Evolutionary conservation across 78 protist genomes (phyloP).

Genomic region (Dictyostelium brefeldianum): DNA sequence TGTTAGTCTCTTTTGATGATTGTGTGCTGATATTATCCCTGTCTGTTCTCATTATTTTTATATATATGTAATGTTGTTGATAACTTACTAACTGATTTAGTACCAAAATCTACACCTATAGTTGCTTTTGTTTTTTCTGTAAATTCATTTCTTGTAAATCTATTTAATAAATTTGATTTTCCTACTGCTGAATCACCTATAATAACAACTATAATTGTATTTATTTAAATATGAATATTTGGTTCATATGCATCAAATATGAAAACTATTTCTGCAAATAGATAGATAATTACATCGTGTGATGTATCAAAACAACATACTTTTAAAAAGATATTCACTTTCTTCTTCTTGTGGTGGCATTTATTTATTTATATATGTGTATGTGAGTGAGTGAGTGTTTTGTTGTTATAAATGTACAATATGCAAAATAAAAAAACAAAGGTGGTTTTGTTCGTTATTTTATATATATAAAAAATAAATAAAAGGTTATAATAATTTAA

Average conservation of each 20-base stretch:
- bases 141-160: slow-evolving; percentile 91
- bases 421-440: neutral
- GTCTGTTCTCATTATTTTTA: too few species aligned
- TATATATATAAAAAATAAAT: too few species aligned
- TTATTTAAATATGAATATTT: neutral
- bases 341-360: slow-evolving; percentile 35
- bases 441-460: too few species aligned
- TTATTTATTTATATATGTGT: neutral
- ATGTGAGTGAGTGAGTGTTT: neutral
- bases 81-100: slow-evolving; percentile 35
- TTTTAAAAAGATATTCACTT: slow-evolving; percentile 18
- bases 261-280: neutral
- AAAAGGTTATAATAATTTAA: too few species aligned
- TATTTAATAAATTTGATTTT: slow-evolving; percentile 87
- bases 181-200: slow-evolving; percentile 84
- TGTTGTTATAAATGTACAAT: neutral
- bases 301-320: neutral
- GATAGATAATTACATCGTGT: too few species aligned
- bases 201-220: slow-evolving; percentile 57
- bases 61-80: too few species aligned
- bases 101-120: slow-evolving; percentile 96
- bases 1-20: too few species aligned
- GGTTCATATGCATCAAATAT: neutral
- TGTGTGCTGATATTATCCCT: too few species aligned
- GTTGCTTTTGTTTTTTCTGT: slow-evolving; percentile 90